phyloP scores from a whole-genome alignment of 1,284 basidiomycete species.

The Cutaneotrichosporon cyanovorans region DNA sequence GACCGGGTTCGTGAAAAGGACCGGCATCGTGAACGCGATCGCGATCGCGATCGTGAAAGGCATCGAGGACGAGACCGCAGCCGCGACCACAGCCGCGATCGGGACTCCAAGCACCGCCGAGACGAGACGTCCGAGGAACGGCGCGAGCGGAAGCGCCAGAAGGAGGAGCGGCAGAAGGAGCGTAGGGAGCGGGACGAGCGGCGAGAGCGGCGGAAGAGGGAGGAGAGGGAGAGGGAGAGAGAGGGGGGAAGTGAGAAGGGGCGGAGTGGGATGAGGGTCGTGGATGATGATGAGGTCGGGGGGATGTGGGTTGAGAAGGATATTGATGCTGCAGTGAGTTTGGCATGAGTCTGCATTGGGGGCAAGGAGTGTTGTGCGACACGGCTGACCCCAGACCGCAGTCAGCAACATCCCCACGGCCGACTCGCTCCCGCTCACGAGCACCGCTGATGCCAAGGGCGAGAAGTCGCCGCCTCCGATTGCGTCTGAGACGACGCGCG shows the following conservation, averaged over 20 bases:
- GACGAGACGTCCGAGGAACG: slow-evolving; percentile 20
- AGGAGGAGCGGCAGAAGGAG: slow-evolving; percentile 15
- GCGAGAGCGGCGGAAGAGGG: slow-evolving; percentile 14
- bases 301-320: slow-evolving; percentile 83
- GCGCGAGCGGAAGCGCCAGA: slow-evolving; percentile 20
- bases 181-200: slow-evolving; percentile 4
- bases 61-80: slow-evolving; percentile 1
- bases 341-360: background rate
- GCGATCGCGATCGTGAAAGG: background rate
- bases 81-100: background rate
- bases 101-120: slow-evolving; percentile 6
- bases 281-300: slow-evolving; percentile 64
- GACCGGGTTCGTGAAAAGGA: background rate
- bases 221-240: slow-evolving; percentile 46
- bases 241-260: slow-evolving; percentile 41
- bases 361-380: background rate
- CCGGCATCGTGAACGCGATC: too few species aligned
- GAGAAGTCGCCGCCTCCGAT: slow-evolving; percentile 4
- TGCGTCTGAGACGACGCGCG: slow-evolving; percentile 47
- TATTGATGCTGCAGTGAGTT: slow-evolving; percentile 64
- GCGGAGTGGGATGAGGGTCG: slow-evolving; percentile 45
- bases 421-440: slow-evolving; percentile 61
- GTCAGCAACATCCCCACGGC: slow-evolving; percentile 59
- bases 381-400: slow-evolving; percentile 7
- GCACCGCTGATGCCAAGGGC: slow-evolving; percentile 32